Percentiles rank a stretch among this genome's conserved stretches.
Evolutionary conservation across 2,329 filamentous ascomycete genomes (phyloP).

Genomic region (Fusarium circinatum): DNA sequence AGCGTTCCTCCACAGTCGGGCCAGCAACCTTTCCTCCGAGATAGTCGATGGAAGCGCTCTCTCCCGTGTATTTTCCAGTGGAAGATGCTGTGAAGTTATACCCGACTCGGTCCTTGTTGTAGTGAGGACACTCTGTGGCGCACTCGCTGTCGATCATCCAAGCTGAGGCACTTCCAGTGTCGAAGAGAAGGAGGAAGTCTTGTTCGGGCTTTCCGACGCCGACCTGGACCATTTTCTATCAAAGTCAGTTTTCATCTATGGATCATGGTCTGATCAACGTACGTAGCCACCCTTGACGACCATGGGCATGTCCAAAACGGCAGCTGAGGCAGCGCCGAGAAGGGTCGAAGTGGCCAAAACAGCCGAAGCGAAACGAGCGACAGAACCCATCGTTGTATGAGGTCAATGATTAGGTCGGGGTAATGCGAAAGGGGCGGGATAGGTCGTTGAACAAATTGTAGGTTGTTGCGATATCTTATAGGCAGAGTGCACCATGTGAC

Average conservation of each 20-base stretch:
- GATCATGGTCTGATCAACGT: background rate
- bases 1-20: slow-evolving; percentile 42
- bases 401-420: background rate
- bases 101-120: slow-evolving; percentile 38
- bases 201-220: slow-evolving; percentile 44
- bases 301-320: slow-evolving; percentile 21
- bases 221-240: slow-evolving; percentile 16
- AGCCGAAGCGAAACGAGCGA: slow-evolving; percentile 4
- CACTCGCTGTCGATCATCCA: slow-evolving; percentile 48
- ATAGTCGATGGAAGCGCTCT: slow-evolving; percentile 42
- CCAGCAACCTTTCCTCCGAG: slow-evolving; percentile 46
- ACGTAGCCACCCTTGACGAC: slow-evolving; percentile 13
- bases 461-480: background rate
- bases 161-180: slow-evolving; percentile 50
- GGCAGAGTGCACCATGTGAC: background rate
- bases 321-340: slow-evolving; percentile 5
- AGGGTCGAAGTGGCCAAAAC: slow-evolving; percentile 8
- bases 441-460: background rate
- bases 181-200: slow-evolving; percentile 45
- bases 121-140: slow-evolving; percentile 42
- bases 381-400: background rate
- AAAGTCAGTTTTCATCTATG: background rate
- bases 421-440: background rate
- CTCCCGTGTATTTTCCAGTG: slow-evolving; percentile 36
- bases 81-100: slow-evolving; percentile 45